Base-by-base conservation (phyloP, 2,329 filamentous ascomycete species). In the Calonectria pseudoreteaudii region DNA sequence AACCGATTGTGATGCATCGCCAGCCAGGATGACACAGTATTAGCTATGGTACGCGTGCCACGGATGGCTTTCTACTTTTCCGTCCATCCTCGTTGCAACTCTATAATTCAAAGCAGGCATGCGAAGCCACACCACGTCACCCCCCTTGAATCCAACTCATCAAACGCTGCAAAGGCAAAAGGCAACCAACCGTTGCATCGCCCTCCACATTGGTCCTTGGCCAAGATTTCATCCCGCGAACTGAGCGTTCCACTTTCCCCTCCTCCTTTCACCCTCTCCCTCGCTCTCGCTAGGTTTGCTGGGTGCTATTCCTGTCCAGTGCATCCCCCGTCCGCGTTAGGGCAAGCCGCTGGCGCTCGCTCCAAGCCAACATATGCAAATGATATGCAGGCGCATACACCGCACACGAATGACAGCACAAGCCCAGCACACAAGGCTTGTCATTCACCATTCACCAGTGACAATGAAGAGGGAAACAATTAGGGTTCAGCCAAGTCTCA, bases 311-410 rank as follows among this genome's bases (percentile, higher is more conserved):
- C 66, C 66, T 68, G 66, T 68, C 65, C 65, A 31, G 36, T 56
- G 66, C 66, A 23, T 20, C 31, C 67, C 66, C n/a, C 31, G 34
- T 18, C 53, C 41, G 23, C 44, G 34, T 52, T 52, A 31, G 30
- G 56, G 26, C 26, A 31, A 44, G 50, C 26, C 28, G 60, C 60
- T 18, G n/a, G 36, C 23, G 13, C 60, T 64, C 38, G 38, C 69
- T 76, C 66, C 56, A 30, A 60, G 36, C 58, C 70, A 58, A 74
- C 34, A 64, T 56, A 66, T 70, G 65, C 71, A 74, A 53, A 75
- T 75, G 70, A 75, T 69, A 65, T 74, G 71, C 67, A 76, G 75
- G 28, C 58, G 68, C 62, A 62, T 69, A 74, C 56, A 36, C 56
- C 14, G 56, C 50, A 56, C 66, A 71, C 36, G 56, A 65, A 62